Conservation (phyloP, 2,329 filamentous ascomycete genomes). For the Bipolaris zeicola region DNA sequence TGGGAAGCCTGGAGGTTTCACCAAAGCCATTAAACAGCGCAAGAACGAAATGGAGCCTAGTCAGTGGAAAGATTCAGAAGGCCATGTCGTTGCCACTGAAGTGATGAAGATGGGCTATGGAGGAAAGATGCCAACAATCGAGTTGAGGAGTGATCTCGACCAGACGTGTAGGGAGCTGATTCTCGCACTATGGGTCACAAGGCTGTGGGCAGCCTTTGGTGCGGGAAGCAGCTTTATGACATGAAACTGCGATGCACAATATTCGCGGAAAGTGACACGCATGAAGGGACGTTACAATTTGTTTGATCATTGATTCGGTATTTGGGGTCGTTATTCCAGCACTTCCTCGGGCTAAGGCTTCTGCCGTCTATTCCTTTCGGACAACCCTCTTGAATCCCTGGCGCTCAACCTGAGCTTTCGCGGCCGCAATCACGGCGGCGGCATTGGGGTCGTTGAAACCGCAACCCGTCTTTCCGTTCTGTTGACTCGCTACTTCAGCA, state of each 20-base stretch:
- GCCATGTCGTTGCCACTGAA: constrained; percentile 30
- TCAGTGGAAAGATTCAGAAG: constrained; percentile 31
- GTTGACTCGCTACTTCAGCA: constrained; percentile 34
- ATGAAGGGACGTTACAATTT: not conserved
- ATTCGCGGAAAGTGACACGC: not conserved
- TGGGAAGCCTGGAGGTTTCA: constrained; percentile 25
- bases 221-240: constrained; percentile 12
- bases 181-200: constrained; percentile 29
- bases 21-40: constrained; percentile 16
- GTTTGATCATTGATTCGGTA: not conserved
- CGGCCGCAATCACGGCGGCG: constrained; percentile 35
- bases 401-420: constrained; percentile 33
- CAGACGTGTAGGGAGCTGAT: constrained; percentile 33
- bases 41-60: constrained; percentile 24
- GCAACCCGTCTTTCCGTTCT: constrained; percentile 42
- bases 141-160: constrained; percentile 26
- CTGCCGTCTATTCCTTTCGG: constrained; percentile 6
- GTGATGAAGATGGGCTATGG: constrained; percentile 18
- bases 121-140: constrained; percentile 30
- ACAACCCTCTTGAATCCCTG: constrained; percentile 40
- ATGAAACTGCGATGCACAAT: not conserved
- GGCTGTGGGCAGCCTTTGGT: constrained; percentile 34
- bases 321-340: not conserved
- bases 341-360: not conserved
- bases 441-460: constrained; percentile 39